Percentiles rank a stretch among this genome's conserved stretches.
These are phyloP conservation scores for Gliomastix tumulicola DNA, from an alignment of 2,329 filamentous ascomycete genomes.

Conservation along the genomic window DNA sequence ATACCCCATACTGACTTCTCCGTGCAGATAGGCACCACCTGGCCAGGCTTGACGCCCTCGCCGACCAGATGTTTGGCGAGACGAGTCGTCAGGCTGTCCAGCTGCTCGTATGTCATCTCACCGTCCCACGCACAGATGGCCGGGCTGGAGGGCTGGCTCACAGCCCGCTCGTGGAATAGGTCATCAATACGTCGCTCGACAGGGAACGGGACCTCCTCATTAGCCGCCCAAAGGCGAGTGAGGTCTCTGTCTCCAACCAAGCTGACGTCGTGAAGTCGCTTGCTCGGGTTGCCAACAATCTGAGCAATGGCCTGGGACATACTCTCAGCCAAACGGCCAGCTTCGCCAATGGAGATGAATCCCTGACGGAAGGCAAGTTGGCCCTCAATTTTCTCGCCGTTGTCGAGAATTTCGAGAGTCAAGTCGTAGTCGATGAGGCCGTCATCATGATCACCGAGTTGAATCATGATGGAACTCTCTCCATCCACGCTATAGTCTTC, in stretches of 20 bases:
- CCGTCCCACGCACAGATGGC: slow-evolving; percentile 37
- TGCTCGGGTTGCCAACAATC: background rate
- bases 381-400: no score
- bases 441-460: no score
- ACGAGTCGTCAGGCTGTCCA: slow-evolving; percentile 20
- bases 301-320: background rate
- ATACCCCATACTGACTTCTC: slow-evolving; percentile 13
- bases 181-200: slow-evolving; percentile 4
- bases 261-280: background rate
- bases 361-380: background rate
- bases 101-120: slow-evolving; percentile 4
- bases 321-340: background rate
- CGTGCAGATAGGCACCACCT: slow-evolving; percentile 7
- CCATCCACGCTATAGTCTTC: no score
- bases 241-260: background rate
- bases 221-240: no score
- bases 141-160: slow-evolving; percentile 15
- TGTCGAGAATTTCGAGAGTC: no score
- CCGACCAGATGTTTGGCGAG: slow-evolving; percentile 25
- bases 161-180: background rate
- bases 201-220: no score
- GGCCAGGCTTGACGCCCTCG: slow-evolving; percentile 15
- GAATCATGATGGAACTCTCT: no score
- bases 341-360: background rate
- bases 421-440: no score